Conservation (phyloP, 495 filamentous ascomycete genomes). For the Aspergillus bertholletiae region DNA sequence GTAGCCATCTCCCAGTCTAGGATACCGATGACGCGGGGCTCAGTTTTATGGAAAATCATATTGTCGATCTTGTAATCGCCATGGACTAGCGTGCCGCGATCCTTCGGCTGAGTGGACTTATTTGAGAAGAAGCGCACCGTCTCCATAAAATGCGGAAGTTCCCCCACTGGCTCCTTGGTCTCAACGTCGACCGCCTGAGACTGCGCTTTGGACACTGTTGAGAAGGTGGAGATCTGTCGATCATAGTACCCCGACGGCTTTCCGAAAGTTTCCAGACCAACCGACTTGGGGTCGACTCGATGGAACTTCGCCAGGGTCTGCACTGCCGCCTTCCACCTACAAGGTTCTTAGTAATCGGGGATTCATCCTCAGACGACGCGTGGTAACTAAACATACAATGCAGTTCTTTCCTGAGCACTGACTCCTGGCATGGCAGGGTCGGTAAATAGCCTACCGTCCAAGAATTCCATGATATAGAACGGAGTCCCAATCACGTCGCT, state of each 20-base stretch:
- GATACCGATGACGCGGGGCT: conserved; percentile 86
- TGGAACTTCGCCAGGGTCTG: conserved; percentile 85
- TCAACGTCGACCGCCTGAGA: conserved; percentile 71
- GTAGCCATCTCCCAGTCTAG: conserved; percentile 98
- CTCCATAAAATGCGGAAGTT: conserved; percentile 76
- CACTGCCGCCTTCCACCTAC: conserved; percentile 78
- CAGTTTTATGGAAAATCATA: conserved; percentile 85
- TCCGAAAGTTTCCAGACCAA: conserved; percentile 71
- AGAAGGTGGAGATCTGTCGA: conserved; percentile 80
- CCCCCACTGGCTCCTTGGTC: conserved; percentile 69
- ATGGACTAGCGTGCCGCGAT: conserved; percentile 78
- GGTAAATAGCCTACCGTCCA: conserved; percentile 88
- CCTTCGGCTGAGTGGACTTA: conserved; percentile 63
- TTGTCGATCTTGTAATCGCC: conserved; percentile 99
- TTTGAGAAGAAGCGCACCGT: conserved; percentile 75
- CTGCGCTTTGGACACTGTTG: conserved; percentile 73
- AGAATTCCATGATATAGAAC: conserved; percentile 96
- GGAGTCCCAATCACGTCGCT: conserved; percentile 72
- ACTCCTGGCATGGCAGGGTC: conserved; percentile 81
- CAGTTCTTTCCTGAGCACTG: conserved; percentile 59
- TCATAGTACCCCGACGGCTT: conserved; percentile 76
- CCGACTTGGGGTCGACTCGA: conserved; percentile 59
- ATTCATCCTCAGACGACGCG: not conserved
- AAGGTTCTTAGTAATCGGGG: conserved; percentile 9
- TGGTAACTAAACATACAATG: conserved; percentile 52